Base-by-base conservation (phyloP, 805 yeast species). In the Kodamaea jinghongensis region DNA sequence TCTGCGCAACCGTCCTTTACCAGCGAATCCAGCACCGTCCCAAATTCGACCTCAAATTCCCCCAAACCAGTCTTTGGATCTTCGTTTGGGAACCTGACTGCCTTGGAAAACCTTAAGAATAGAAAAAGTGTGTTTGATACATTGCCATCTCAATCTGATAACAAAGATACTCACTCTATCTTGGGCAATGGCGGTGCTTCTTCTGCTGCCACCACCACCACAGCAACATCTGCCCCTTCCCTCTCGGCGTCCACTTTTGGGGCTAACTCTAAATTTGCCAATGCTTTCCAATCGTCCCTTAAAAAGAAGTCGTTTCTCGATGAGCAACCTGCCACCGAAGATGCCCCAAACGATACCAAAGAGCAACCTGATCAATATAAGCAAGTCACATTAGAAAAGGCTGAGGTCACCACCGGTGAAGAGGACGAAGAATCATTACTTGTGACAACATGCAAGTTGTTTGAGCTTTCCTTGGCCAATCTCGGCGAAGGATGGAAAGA, bases 401-500 rank as follows among this genome's bases (percentile, higher is more conserved):
- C 55, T 7, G 78, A 77, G 47, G 65, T 81, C 8, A 73, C 79
- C 42, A 88, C 98, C 0, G 99, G 98, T 1, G 99, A 93, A 60
- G 99, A 93, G 60, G 71, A 78, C 41, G 99, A 93, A 57, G 70
- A 69, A 25, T 76, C 85, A 0, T 55, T 82, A 6, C 86, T 77
- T 58, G 77, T 78, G 31, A 75, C 84, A 28, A 80, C 83, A 34
- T 87, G 95, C 3, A 87, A 90, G 55, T 65, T 93, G 17, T 93
- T 90, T 56, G 80, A 77, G 22, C 65, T 87, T 50, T 85, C 86
- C 52, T 66, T 90, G 22, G 66, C 81, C 0, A 75, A 79, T 27
- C 70, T 84, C 3, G 58, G 75, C 6, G 79, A 74, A 12, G 96
- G 96, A 2, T 93, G 99, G 99, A 93, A 87, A 58, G 99, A 93